Percentiles rank a stretch among this genome's conserved stretches.
Conservation (phyloP, 2,329 filamentous ascomycete species). For the Pseudofabraea citricarpa region DNA sequence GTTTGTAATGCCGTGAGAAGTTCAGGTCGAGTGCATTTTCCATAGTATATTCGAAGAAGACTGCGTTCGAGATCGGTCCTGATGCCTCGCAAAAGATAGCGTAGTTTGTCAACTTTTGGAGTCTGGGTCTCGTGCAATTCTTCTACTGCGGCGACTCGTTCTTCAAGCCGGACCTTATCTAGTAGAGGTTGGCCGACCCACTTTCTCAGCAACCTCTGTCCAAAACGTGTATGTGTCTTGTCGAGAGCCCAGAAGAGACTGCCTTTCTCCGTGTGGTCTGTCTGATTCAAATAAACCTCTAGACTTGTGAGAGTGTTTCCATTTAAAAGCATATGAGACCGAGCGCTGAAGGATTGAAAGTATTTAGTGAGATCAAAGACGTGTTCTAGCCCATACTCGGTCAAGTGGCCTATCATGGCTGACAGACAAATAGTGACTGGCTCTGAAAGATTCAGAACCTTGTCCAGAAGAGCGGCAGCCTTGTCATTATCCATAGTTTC, state of each 20-base stretch:
- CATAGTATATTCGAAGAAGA: slow-evolving; percentile 93
- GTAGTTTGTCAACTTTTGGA: slow-evolving; percentile 67
- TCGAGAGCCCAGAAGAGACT: slow-evolving; percentile 95
- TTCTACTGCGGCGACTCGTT: slow-evolving; percentile 77
- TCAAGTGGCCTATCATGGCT: slow-evolving; percentile 90
- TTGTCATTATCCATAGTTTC: slow-evolving; percentile 46
- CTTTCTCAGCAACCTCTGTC: slow-evolving; percentile 80
- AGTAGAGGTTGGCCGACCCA: slow-evolving; percentile 92
- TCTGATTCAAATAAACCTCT: slow-evolving; percentile 93
- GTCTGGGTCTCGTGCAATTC: slow-evolving; percentile 72
- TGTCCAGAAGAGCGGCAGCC: slow-evolving; percentile 69
- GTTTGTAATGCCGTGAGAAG: slow-evolving; percentile 81
- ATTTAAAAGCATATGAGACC: slow-evolving; percentile 93
- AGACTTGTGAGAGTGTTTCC: slow-evolving; percentile 91
- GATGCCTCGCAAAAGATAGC: slow-evolving; percentile 63
- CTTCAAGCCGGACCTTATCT: slow-evolving; percentile 68
- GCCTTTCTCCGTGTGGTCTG: slow-evolving; percentile 77
- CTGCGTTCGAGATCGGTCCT: slow-evolving; percentile 87
- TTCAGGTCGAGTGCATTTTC: slow-evolving; percentile 88
- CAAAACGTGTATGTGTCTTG: slow-evolving; percentile 85
- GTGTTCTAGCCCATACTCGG: slow-evolving; percentile 89
- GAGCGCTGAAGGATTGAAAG: slow-evolving; percentile 90
- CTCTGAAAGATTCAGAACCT: slow-evolving; percentile 79
- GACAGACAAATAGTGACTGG: slow-evolving; percentile 88
- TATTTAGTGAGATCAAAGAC: slow-evolving; percentile 96